phyloP scores from a whole-genome alignment of 257 asterid genomes.

The Cruciata laevipes region DNA sequence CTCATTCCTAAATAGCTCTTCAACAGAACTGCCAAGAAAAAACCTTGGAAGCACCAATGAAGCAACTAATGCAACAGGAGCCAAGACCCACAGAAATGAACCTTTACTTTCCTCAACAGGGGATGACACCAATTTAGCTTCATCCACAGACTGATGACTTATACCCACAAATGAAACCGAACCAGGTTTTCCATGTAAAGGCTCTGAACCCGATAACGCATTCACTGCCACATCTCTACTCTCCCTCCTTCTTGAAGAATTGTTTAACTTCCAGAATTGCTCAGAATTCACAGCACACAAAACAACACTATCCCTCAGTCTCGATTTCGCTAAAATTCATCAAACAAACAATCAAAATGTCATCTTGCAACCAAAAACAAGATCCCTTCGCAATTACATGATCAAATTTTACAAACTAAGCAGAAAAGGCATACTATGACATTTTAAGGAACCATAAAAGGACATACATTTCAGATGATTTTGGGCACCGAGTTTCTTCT shows the following conservation, averaged over 20 bases:
- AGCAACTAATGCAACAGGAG: conserved; percentile 71
- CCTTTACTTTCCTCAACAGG: conserved; percentile 58
- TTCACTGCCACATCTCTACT: conserved; percentile 28
- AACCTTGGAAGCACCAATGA: conserved; percentile 60
- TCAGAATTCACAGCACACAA: conserved; percentile 23
- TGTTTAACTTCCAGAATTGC: conserved; percentile 9
- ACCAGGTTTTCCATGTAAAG: conserved; percentile 75
- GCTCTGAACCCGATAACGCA: conserved; percentile 39
- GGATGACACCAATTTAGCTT: conserved; percentile 52
- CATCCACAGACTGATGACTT: conserved; percentile 73
- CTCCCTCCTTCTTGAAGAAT: conserved; percentile 32
- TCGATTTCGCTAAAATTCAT: conserved; percentile 27
- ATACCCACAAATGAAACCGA: conserved; percentile 68
- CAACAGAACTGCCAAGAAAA: conserved; percentile 45
- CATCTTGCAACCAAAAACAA: neutral
- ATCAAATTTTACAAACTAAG: neutral
- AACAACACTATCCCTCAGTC: conserved; percentile 28
- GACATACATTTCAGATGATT: conserved; percentile 36
- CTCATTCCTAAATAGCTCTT: conserved; percentile 51
- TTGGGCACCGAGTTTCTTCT: conserved; percentile 22
- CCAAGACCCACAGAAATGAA: conserved; percentile 70
- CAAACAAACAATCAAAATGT: neutral
- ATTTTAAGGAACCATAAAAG: neutral
- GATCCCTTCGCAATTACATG: neutral
- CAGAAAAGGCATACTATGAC: conserved; percentile 1